Base-by-base conservation (phyloP, 2,329 filamentous ascomycete genomes). In the Aspergillus sp. region DNA sequence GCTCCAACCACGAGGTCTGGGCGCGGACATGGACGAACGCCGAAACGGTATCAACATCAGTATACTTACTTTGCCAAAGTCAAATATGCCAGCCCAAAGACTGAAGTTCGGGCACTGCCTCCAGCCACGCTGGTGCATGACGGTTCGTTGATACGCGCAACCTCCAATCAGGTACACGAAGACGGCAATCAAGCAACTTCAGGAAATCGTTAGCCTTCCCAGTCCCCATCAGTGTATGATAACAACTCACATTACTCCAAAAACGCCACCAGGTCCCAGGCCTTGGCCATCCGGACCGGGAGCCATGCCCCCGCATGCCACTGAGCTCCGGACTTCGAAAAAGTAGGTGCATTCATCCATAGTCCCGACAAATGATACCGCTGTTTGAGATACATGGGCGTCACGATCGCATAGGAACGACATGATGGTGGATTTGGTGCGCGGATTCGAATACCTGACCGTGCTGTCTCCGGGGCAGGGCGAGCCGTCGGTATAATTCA, bases 81-180 rank as follows among this genome's bases (percentile, higher is more conserved):
- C 82, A 70, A 86, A 83, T 52, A 96, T 86, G 46, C 88, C 85
- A 29, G 88, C 83, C 93, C 93, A 98, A 57, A 96, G 79, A 57
- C 80, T 82, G 72, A 93, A 96, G 71, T 98, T 97, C 45, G 93
- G 93, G 57, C 96, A 73, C 67, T 98, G 93, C 57, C 87, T 81
- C 93, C 91, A 97, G 42, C 93, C 93, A 52, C 93, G 79, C 58
- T 94, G 89, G 65, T 98, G 88, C 69, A 90, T 85, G 48, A 98
- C 90, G 30, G 88, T 94, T 49, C 93, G 82, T 68, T 96, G 91
- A 73, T 97, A 98, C 52, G 95, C 89, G 57, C 94, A 86, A 60
- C 93, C 93, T 56, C 93, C 93, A 34, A 94, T 78, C 46, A 95
- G 74, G 68, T 98, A 98, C 26, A 93, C 93, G 7, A 91, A 71